Conservation (phyloP, 768 basidiomycete species). For the Termitomyces sp. region DNA sequence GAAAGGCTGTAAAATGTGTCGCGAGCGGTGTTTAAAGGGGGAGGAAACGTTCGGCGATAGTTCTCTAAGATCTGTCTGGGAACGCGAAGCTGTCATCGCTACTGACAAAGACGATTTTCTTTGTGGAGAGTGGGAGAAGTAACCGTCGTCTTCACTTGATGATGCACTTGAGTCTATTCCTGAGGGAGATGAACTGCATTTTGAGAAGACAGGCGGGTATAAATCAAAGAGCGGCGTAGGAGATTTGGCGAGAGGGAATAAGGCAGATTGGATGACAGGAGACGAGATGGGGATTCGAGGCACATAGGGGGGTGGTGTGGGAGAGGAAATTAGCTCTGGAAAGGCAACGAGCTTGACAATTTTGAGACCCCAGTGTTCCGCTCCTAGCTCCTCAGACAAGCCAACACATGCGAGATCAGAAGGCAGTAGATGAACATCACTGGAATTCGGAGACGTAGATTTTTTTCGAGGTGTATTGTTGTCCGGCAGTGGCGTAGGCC, state of each 20-base stretch:
- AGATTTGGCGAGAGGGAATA: neutral
- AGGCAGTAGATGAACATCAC: slow-evolving; percentile 57
- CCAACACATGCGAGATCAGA: slow-evolving; percentile 76
- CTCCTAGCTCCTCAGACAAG: slow-evolving; percentile 54
- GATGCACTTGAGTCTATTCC: slow-evolving; percentile 19
- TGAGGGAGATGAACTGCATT: slow-evolving; percentile 2
- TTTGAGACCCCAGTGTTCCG: slow-evolving; percentile 72
- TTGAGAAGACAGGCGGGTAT: slow-evolving; percentile 6
- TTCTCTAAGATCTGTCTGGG: slow-evolving; percentile 34
- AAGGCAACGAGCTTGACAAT: slow-evolving; percentile 74
- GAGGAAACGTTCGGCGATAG: slow-evolving; percentile 17
- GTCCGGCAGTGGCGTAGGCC: slow-evolving; percentile 1
- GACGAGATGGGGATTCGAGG: slow-evolving; percentile 9
- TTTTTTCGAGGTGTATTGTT: slow-evolving; percentile 21
- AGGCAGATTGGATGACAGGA: neutral
- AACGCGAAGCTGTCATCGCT: slow-evolving; percentile 33
- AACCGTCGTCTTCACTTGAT: slow-evolving; percentile 46
- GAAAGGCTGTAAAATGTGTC: slow-evolving; percentile 28
- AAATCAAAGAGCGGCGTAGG: slow-evolving; percentile 9
- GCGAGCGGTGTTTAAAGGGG: slow-evolving; percentile 29
- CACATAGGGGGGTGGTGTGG: slow-evolving; percentile 11
- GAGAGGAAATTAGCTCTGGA: slow-evolving; percentile 57
- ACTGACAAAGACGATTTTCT: slow-evolving; percentile 28
- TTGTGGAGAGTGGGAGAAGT: slow-evolving; percentile 55
- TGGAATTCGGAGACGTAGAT: slow-evolving; percentile 49